Percentiles rank a stretch among this genome's conserved stretches.
Conservation (phyloP, 805 yeast species). For the Wickerhamiella qilinensis region DNA sequence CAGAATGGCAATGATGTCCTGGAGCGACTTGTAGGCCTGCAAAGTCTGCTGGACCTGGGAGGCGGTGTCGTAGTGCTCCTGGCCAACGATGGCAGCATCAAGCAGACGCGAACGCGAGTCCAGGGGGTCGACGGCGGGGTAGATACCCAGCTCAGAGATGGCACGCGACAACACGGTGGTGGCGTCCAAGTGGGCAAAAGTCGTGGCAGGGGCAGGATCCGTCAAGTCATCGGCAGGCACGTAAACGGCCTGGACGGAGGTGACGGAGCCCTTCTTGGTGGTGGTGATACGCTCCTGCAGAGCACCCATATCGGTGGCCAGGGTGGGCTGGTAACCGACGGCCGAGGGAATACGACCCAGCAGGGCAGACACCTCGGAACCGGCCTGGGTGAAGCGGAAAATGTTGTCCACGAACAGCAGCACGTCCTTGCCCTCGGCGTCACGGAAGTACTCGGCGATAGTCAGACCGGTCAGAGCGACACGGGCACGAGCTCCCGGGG, state of each 20-base stretch:
- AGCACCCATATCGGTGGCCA: constrained; percentile 99
- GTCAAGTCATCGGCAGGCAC: constrained; percentile 99
- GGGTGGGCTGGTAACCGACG: constrained; percentile 99
- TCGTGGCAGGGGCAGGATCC: constrained; percentile 99
- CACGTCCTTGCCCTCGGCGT: constrained; percentile 99
- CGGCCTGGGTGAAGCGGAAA: constrained; percentile 99
- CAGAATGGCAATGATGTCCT: constrained; percentile 99
- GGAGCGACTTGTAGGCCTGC: constrained; percentile 99
- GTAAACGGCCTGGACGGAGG: constrained; percentile 99
- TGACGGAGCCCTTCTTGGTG: constrained; percentile 98
- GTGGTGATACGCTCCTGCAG: constrained; percentile 99
- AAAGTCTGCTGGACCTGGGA: constrained; percentile 92
- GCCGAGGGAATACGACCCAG: constrained; percentile 99
- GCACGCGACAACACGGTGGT: constrained; percentile 99
- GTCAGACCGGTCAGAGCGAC: constrained; percentile 99
- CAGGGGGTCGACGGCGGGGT: constrained; percentile 99
- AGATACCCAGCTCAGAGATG: constrained; percentile 99
- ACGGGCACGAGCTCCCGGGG: constrained; percentile 99
- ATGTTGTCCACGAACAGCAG: constrained; percentile 97
- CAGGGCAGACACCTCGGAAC: constrained; percentile 99
- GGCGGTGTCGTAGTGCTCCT: constrained; percentile 96
- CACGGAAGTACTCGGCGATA: constrained; percentile 99
- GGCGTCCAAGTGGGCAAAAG: constrained; percentile 99
- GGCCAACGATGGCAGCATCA: constrained; percentile 94
- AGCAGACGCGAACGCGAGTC: constrained; percentile 98